Percentiles rank a stretch among this genome's conserved stretches.
phyloP scores from a whole-genome alignment of 805 yeast genomes.

The Zygotorulaspora sp. region DNA sequence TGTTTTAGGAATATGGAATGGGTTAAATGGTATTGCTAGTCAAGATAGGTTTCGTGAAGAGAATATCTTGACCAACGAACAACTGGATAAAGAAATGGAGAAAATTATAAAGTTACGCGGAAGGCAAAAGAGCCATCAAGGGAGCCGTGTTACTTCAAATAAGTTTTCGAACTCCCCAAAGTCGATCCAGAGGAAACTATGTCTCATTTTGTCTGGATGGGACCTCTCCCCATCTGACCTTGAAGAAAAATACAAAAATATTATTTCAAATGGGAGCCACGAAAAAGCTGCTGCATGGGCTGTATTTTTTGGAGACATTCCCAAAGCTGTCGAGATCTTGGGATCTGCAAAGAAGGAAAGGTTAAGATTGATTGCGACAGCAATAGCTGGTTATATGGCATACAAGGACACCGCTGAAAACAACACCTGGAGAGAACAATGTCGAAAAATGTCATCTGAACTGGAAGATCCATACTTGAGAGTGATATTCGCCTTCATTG shows the following conservation, averaged over 20 bases:
- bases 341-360: constrained; percentile 68
- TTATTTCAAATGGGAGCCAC: constrained; percentile 54
- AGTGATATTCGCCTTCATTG: constrained; percentile 88
- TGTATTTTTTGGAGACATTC: constrained; percentile 84
- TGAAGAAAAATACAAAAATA: constrained; percentile 57
- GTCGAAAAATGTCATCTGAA: constrained; percentile 82
- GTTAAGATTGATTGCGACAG: constrained; percentile 79
- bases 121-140: constrained; percentile 24
- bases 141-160: constrained; percentile 19
- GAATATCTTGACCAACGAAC: constrained; percentile 29
- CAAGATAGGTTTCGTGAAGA: constrained; percentile 45
- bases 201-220: constrained; percentile 88
- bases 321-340: constrained; percentile 73
- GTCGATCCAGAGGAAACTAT: constrained; percentile 66
- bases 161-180: constrained; percentile 29
- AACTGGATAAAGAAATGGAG: constrained; percentile 34
- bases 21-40: constrained; percentile 48
- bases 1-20: constrained; percentile 85
- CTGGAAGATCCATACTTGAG: constrained; percentile 83
- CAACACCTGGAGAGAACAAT: constrained; percentile 89
- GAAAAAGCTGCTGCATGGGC: constrained; percentile 99
- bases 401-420: constrained; percentile 43
- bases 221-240: constrained; percentile 71
- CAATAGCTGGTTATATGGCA: constrained; percentile 79
- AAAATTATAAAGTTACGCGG: constrained; percentile 40